These are phyloP conservation scores for Phytophthora sojae DNA, from an alignment of 352 stramenopile species.

Conservation along the genomic window DNA sequence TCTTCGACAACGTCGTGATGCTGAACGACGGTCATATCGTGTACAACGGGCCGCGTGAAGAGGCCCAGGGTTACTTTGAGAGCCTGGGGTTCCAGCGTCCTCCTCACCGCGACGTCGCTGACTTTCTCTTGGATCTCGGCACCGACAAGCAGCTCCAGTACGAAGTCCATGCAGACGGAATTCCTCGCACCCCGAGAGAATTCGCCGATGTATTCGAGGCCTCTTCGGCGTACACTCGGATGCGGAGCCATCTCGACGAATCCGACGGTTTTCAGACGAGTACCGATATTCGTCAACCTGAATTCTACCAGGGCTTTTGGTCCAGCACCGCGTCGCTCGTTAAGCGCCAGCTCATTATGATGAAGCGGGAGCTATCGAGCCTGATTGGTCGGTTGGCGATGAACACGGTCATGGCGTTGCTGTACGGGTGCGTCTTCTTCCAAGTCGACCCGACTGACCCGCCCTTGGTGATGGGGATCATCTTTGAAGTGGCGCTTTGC, in stretches of 20 bases:
- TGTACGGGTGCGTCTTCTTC: slow-evolving; percentile 34
- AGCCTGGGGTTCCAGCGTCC: slow-evolving; percentile 27
- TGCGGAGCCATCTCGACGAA: slow-evolving; percentile 1
- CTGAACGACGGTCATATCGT: slow-evolving; percentile 22
- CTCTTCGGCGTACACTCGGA: background rate
- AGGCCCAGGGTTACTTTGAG: slow-evolving; percentile 20
- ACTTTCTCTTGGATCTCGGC: slow-evolving; percentile 61
- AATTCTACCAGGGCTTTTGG: slow-evolving; percentile 33
- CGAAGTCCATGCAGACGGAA: slow-evolving; percentile 8
- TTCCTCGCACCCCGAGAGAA: slow-evolving; percentile 12
- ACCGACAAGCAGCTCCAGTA: slow-evolving; percentile 51
- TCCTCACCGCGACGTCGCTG: slow-evolving; percentile 48
- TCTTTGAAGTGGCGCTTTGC: slow-evolving; percentile 24
- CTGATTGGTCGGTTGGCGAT: slow-evolving; percentile 22
- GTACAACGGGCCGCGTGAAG: slow-evolving; percentile 18
- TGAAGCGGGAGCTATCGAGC: slow-evolving; percentile 16
- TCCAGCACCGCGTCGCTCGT: slow-evolving; percentile 17
- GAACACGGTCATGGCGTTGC: slow-evolving; percentile 20
- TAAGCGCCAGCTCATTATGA: slow-evolving; percentile 24
- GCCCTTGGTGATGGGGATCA: slow-evolving; percentile 23
- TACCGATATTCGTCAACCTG: background rate
- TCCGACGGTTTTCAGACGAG: no score
- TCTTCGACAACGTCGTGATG: slow-evolving; percentile 31
- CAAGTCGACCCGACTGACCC: slow-evolving; percentile 22
- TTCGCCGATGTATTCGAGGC: slow-evolving; percentile 17